Conservation (phyloP, 129 eudicot genomes). For the Mikania micrantha region DNA sequence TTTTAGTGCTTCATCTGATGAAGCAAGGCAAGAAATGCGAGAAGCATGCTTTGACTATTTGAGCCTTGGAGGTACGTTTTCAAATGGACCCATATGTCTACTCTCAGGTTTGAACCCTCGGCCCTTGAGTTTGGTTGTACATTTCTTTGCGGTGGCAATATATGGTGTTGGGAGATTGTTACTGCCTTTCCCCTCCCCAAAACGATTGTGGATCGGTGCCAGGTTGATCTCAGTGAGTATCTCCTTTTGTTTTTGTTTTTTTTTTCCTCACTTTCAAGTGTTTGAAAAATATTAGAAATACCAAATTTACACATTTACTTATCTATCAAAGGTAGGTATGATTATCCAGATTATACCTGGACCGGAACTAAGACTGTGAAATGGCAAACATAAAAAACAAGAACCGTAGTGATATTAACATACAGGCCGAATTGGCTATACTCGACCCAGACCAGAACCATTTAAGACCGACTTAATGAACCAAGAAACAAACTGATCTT, state of each 20-base stretch:
- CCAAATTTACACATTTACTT: background rate
- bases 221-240: conserved; percentile 54
- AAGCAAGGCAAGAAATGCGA: conserved; percentile 85
- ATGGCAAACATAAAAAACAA: too few relatives aligned
- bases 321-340: background rate
- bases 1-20: conserved; percentile 72
- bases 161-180: conserved; percentile 81
- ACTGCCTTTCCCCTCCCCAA: conserved; percentile 73
- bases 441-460: too few relatives aligned
- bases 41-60: conserved; percentile 88
- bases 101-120: conserved; percentile 85
- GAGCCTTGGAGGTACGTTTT: conserved; percentile 83
- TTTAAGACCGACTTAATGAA: too few relatives aligned
- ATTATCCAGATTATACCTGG: too few relatives aligned
- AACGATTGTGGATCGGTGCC: conserved; percentile 68
- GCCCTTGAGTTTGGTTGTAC: conserved; percentile 70
- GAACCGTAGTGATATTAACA: too few relatives aligned
- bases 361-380: too few relatives aligned
- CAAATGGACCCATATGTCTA: conserved; percentile 71
- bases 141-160: conserved; percentile 92
- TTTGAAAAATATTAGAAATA: background rate
- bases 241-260: too few relatives aligned
- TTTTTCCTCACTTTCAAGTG: background rate
- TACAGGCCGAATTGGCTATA: too few relatives aligned
- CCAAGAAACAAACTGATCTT: too few relatives aligned